These are phyloP conservation scores for Alternaria sp. DNA, from an alignment of 2,329 filamentous ascomycete species.

Conservation along the genomic window DNA sequence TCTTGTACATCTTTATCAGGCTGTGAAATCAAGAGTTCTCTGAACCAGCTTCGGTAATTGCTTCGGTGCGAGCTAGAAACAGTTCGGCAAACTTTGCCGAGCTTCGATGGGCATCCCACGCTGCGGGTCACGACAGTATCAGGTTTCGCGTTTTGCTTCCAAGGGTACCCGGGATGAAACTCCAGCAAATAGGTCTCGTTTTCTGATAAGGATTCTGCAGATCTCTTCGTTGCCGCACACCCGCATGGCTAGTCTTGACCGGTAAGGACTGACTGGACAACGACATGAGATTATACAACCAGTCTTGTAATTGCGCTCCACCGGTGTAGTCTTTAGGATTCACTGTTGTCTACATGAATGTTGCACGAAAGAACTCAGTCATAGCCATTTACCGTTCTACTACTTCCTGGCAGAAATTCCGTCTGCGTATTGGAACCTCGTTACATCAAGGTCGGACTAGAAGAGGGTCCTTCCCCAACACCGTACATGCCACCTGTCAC, in stretches of 20 bases:
- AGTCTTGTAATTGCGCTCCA: neutral
- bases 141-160: neutral
- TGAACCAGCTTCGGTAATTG: neutral
- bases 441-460: neutral
- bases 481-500: neutral
- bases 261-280: neutral
- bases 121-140: neutral
- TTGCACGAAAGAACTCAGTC: neutral
- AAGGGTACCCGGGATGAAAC: neutral
- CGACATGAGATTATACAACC: neutral
- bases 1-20: neutral
- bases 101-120: neutral
- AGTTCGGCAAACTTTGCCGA: neutral
- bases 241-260: neutral
- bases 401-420: neutral
- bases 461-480: neutral
- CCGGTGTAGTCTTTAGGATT: neutral
- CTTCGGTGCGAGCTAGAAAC: neutral
- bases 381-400: neutral
- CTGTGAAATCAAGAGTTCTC: neutral
- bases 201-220: neutral
- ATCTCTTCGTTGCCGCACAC: neutral
- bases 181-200: neutral
- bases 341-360: neutral
- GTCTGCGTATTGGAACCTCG: neutral